Base-by-base conservation (phyloP, 2,329 filamentous ascomycete species). In the Ophiocordyceps robertsii region DNA sequence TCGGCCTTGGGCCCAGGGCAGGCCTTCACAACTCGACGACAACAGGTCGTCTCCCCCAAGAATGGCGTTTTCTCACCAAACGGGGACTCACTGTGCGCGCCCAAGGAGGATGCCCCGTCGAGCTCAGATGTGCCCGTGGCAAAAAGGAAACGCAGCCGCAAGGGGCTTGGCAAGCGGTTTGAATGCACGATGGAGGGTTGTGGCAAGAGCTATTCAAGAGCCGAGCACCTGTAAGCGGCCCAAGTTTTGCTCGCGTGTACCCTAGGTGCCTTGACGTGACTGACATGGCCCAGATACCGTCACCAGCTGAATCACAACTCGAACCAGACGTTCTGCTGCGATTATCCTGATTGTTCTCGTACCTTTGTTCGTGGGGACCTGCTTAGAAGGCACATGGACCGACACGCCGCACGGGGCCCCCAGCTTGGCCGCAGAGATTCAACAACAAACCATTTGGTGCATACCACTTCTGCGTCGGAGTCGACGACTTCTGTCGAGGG, bases 261-360 rank as follows among this genome's bases (percentile, higher is more conserved):
- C 19, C 6, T 24, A 17, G 5, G 3, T 12, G 7, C 27, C 14
- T n/a, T 14, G 14, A 8, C 19, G 31, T 21, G 24, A 32, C 47
- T 49, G 31, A 51, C 43, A 17, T 41, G 13, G 29, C 35, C 17
- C 46, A 81, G 77, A 38, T 79, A 95, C 65, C 80, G 92, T 38
- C 90, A 96, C 64, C 89, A 96, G 65, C 67, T 96, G 51, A 98
- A 98, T 59, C 92, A 96, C 64, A 83, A 85, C 44, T 90, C 90
- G 16, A 95, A 95, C 64, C 86, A 93, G 58, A 94, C 95, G 43
- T 96, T 94, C 59, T 78, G 79, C 56, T 96, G 92, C 68, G 86
- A 93, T 56, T 95, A 89, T 54, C 85, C 86, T 17, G 87, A 89
- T 56, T 98, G 92, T 62, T 78, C 81, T 46, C 82, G 90, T 41